phyloP scores from a whole-genome alignment of 257 asterid species.

The Lycium barbarum region DNA sequence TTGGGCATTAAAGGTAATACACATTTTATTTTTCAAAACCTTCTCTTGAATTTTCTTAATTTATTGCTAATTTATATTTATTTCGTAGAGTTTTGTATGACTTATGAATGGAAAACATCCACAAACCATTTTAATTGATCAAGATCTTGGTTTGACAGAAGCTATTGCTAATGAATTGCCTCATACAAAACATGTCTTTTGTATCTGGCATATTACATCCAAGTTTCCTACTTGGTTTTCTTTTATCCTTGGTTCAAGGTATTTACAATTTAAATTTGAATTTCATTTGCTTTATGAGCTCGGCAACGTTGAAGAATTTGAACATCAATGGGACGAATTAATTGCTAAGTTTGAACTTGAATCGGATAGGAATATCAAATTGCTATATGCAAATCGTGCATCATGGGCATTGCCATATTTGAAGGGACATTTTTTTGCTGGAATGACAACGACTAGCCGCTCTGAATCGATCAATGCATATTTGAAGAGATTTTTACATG shows the following conservation, averaged over 20 bases:
- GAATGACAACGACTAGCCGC: background rate
- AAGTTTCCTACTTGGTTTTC: background rate
- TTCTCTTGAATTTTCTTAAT: background rate
- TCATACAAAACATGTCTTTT: background rate
- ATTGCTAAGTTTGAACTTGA: background rate
- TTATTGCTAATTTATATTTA: too few species aligned
- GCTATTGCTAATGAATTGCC: too few species aligned
- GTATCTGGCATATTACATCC: conserved; percentile 9
- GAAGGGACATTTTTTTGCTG: background rate
- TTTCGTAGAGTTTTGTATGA: too few species aligned
- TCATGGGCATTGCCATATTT: background rate
- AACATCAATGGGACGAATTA: background rate
- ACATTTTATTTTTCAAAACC: background rate
- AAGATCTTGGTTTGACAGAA: background rate
- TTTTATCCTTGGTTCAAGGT: background rate
- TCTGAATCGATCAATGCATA: background rate
- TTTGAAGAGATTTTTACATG: background rate
- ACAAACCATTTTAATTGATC: too few species aligned
- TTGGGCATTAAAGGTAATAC: background rate
- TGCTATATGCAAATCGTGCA: background rate
- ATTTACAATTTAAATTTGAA: background rate
- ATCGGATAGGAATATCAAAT: background rate
- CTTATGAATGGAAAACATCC: too few species aligned
- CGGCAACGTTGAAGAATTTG: background rate
- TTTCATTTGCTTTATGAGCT: background rate